A percentile compares a stretch with the other conserved stretches of the same genome.
phyloP scores from a whole-genome alignment of 306 rosid species.

The Acacia acuminata region DNA sequence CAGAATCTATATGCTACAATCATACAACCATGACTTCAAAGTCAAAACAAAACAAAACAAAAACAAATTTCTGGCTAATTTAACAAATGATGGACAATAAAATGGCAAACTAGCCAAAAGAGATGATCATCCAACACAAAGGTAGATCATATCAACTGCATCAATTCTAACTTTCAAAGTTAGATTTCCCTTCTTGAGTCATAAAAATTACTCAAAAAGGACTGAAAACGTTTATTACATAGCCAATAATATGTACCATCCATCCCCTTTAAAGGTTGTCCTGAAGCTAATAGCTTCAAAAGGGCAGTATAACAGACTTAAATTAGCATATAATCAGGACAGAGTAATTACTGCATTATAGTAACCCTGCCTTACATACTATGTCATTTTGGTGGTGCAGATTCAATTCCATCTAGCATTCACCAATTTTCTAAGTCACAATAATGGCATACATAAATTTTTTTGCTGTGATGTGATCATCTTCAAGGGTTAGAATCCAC shows the following conservation, averaged over 20 bases:
- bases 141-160: conserved; percentile 17
- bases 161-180: not conserved
- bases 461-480: conserved; percentile 29
- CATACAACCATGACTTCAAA: not conserved
- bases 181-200: not conserved
- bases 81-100: conserved; percentile 2
- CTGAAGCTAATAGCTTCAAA: conserved; percentile 31
- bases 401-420: conserved; percentile 22
- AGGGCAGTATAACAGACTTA: conserved; percentile 29
- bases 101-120: not conserved
- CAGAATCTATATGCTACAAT: not conserved
- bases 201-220: conserved; percentile 20
- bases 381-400: conserved; percentile 39
- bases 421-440: conserved; percentile 41
- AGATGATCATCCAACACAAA: conserved; percentile 11
- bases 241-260: conserved; percentile 34
- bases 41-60: too few relatives aligned
- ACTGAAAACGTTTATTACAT: conserved; percentile 30
- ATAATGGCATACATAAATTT: conserved; percentile 36
- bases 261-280: conserved; percentile 27
- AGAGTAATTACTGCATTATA: conserved; percentile 19
- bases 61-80: not conserved
- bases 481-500: conserved; percentile 53
- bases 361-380: not conserved
- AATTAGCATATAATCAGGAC: conserved; percentile 35